Percentiles rank a stretch among this genome's conserved stretches.
Evolutionary conservation across 208 protist species (phyloP).

Genomic region (Trypanosomatidae sp.): DNA sequence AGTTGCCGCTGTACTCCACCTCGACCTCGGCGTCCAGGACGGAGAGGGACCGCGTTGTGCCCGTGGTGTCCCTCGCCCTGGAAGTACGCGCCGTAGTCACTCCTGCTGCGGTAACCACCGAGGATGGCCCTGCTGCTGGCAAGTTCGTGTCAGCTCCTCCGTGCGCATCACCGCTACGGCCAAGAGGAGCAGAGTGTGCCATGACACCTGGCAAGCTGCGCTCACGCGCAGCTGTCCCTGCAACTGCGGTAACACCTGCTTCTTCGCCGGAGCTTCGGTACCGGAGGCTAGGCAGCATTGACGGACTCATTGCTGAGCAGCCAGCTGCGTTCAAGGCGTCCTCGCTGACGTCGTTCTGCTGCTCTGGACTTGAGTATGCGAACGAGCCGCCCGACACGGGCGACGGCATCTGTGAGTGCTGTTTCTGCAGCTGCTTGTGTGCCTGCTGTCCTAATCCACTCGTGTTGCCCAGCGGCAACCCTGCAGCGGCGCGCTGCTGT

Average conservation of each 20-base stretch:
- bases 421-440: neutral
- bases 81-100: neutral
- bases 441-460: neutral
- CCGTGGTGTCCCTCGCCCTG: constrained; percentile 3
- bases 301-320: neutral
- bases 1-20: constrained; percentile 76
- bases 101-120: neutral
- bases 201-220: constrained; percentile 1
- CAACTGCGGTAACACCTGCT: neutral
- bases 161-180: neutral
- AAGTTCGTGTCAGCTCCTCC: neutral
- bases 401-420: neutral
- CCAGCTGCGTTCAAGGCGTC: neutral
- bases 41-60: constrained; percentile 31
- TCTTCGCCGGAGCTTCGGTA: constrained; percentile 3
- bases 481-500: neutral
- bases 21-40: constrained; percentile 74
- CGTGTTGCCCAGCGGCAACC: neutral
- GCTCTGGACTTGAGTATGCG: constrained; percentile 1
- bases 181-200: constrained; percentile 2
- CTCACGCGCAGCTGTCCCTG: constrained; percentile 6
- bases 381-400: neutral
- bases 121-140: constrained; percentile 7
- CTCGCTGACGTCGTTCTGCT: neutral
- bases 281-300: neutral